Base-by-base conservation (phyloP, 2,329 filamentous ascomycete genomes). In the Blastomyces gilchristii region DNA sequence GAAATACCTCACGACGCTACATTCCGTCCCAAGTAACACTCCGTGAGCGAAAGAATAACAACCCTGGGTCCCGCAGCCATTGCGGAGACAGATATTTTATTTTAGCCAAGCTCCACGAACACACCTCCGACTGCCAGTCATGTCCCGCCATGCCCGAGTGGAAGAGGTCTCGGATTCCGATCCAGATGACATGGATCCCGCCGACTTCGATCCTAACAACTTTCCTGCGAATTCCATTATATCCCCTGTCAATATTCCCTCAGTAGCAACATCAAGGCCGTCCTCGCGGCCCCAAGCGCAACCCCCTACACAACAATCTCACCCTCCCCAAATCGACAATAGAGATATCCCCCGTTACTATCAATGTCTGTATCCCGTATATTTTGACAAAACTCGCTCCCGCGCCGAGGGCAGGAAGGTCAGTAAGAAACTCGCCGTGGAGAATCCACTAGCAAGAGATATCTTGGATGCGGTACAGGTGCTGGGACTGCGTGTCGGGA, bases 111-210 rank as follows among this genome's bases (percentile, higher is more conserved):
- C 9, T 39, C 37, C 37, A 2, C 18, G 12, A 14, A 8, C 43
- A n/a, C n/a, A 14, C 22, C 18, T 16, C 58, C 56, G 18, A 16
- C 28, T 49, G 45, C 22, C 37, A 68, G 78, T 66, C 68, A 94
- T 95, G 91, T 89, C 90, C 54, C 87, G 75, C 66, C 76, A 94
- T 80, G 86, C 92, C 65, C 87, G 88, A 65, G 87, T 97, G 76
- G 94, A 99, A 83, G 94, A 97, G 77, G 87, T 97, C 66, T 90
- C 87, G 65, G 91, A 95, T 80, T 90, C 89, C 16, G 93, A 97
- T 78, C 91, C 93, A 61, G 89, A 91, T 67, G 91, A 96, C 77
- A 88, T 87, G 75, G 89, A 94, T 77, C 89, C 92, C 71, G 79
- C 80, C 67, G 85, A 88, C 65, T 84, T 85, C 68, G 82, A 79